These are phyloP conservation scores for Clitopilus hobsonii DNA, from an alignment of 768 basidiomycete genomes.

Conservation along the genomic window DNA sequence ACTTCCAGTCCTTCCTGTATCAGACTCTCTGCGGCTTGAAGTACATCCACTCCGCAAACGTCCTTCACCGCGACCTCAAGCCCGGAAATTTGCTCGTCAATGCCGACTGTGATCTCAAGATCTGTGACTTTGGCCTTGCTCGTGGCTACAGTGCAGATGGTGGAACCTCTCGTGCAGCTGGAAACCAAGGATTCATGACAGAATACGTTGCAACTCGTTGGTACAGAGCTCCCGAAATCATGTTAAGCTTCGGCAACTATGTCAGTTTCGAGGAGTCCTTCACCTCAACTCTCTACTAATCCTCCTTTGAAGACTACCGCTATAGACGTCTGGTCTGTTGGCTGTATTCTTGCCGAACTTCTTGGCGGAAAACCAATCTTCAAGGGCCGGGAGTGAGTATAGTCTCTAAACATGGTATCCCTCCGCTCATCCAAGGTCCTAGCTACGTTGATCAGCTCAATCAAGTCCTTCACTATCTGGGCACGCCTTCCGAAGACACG, in stretches of 20 bases:
- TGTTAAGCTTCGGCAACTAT: conserved; percentile 95
- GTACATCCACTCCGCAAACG: conserved; percentile 97
- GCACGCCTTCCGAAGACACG: conserved; percentile 95
- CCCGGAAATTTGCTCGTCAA: conserved; percentile 95
- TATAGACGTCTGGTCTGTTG: conserved; percentile 96
- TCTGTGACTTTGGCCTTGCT: conserved; percentile 98
- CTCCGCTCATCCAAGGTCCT: conserved; percentile 7
- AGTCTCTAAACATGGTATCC: background rate
- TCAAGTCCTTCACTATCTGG: conserved; percentile 97
- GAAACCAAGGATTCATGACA: conserved; percentile 96
- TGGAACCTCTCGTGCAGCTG: conserved; percentile 65
- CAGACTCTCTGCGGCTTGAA: conserved; percentile 98
- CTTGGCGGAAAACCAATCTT: conserved; percentile 92
- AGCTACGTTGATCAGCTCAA: conserved; percentile 99
- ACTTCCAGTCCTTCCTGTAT: conserved; percentile 96
- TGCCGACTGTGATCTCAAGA: conserved; percentile 97
- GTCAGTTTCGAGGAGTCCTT: conserved; percentile 40
- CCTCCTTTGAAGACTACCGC: conserved; percentile 58
- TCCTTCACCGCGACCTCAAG: conserved; percentile 94
- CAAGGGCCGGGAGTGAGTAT: conserved; percentile 89
- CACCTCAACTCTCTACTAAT: conserved; percentile 11
- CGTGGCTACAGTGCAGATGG: conserved; percentile 87
- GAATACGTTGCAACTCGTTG: conserved; percentile 99
- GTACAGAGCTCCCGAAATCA: conserved; percentile 99
- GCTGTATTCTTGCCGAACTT: conserved; percentile 92